These are phyloP conservation scores for Lobulomyces angularis DNA, from an alignment of 192 early-diverging fungal species.

Conservation along the genomic window DNA sequence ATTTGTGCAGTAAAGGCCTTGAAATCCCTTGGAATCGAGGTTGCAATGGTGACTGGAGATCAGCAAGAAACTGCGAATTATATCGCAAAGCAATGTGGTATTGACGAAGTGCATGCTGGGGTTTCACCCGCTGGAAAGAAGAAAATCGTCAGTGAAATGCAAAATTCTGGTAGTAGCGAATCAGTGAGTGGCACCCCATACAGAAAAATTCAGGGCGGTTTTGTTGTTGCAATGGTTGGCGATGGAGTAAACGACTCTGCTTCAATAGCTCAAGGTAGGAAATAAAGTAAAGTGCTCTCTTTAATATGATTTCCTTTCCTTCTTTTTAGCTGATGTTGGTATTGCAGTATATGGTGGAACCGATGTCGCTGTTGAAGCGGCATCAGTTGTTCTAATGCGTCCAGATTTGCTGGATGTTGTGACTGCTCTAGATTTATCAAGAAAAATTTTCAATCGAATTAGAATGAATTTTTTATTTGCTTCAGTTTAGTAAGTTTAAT, in stretches of 20 bases:
- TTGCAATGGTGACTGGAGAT: constrained; percentile 90
- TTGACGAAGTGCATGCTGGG: constrained; percentile 75
- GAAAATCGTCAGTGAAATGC: constrained; percentile 57
- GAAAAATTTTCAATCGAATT: constrained; percentile 76
- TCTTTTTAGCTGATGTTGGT: constrained; percentile 66
- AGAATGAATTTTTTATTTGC: constrained; percentile 83
- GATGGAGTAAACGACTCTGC: constrained; percentile 96
- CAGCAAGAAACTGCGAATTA: constrained; percentile 68
- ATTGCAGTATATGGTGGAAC: constrained; percentile 83
- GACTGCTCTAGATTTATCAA: constrained; percentile 67
- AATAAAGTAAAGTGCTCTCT: too few species aligned
- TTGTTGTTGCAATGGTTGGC: constrained; percentile 87
- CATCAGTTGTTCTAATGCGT: constrained; percentile 83
- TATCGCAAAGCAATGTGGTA: constrained; percentile 73
- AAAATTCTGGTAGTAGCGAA: constrained; percentile 26
- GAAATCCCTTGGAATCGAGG: constrained; percentile 57
- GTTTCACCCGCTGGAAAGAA: constrained; percentile 85
- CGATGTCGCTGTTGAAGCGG: constrained; percentile 92
- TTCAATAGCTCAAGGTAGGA: constrained; percentile 68
- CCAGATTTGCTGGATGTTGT: constrained; percentile 78
- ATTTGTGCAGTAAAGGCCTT: constrained; percentile 56
- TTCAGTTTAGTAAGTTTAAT: constrained; percentile 49
- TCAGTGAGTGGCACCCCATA: too few species aligned
- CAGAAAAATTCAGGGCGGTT: too few species aligned
- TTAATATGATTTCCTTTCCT: too few species aligned